Evolutionary conservation across 2,329 filamentous ascomycete species (phyloP).

Genomic region (Verticillium nonalfalfae): DNA sequence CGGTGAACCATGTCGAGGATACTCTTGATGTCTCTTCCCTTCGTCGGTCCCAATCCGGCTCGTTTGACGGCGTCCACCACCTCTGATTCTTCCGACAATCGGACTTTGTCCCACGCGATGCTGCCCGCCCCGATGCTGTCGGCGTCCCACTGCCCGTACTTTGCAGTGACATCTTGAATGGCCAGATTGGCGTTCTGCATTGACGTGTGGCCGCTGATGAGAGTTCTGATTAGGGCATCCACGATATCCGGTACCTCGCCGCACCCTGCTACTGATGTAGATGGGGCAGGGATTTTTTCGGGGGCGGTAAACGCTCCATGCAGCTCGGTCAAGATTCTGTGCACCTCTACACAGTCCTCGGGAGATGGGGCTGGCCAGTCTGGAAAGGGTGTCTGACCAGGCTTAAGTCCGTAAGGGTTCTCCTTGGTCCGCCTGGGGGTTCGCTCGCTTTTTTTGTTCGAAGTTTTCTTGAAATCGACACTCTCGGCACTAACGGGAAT

Average conservation of each 20-base stretch:
- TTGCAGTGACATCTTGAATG: conserved; percentile 56
- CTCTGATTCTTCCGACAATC: conserved; percentile 48
- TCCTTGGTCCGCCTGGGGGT: conserved; percentile 20
- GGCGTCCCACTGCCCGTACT: conserved; percentile 55
- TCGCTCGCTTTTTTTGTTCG: conserved; percentile 14
- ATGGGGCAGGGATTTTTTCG: conserved; percentile 61
- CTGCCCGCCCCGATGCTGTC: conserved; percentile 62
- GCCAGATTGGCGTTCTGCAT: conserved; percentile 53
- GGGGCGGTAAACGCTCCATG: conserved; percentile 63
- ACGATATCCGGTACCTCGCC: conserved; percentile 50
- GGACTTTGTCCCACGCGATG: conserved; percentile 69
- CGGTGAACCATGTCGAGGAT: conserved; percentile 68
- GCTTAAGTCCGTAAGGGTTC: conserved; percentile 43
- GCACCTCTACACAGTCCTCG: conserved; percentile 64
- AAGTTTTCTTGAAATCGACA: not conserved
- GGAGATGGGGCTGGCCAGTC: conserved; percentile 57
- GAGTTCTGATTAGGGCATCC: conserved; percentile 46
- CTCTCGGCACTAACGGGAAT: not conserved
- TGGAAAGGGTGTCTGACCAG: conserved; percentile 60
- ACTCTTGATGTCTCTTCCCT: conserved; percentile 65
- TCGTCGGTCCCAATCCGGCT: conserved; percentile 65
- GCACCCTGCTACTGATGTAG: conserved; percentile 63
- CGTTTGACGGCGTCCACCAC: conserved; percentile 63
- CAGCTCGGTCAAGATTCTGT: conserved; percentile 53
- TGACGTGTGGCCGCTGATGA: conserved; percentile 45